Conservation (phyloP, 768 basidiomycete genomes). For the Mycena floridula region DNA sequence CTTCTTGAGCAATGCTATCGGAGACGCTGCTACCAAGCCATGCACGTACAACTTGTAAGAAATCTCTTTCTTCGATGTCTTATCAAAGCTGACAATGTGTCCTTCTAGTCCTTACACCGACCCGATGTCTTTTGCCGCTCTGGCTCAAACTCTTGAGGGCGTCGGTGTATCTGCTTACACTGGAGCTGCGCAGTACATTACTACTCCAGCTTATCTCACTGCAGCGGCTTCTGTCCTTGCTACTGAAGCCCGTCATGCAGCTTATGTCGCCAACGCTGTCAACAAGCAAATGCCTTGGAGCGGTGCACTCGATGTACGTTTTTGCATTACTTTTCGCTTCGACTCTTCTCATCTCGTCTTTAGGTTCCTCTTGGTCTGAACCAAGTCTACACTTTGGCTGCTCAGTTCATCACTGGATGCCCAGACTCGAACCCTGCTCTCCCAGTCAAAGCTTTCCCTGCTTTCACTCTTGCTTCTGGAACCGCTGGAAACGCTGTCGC, state of each 20-base stretch:
- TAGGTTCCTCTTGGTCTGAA: constrained; percentile 11
- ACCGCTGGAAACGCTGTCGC: constrained; percentile 21
- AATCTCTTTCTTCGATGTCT: background rate
- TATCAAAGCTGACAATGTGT: background rate
- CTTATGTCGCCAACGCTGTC: constrained; percentile 35
- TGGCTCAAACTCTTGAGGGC: constrained; percentile 39
- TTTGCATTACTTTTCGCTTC: background rate
- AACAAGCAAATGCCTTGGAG: constrained; percentile 33
- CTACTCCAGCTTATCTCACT: constrained; percentile 28
- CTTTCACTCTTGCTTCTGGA: constrained; percentile 22
- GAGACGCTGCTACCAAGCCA: constrained; percentile 33
- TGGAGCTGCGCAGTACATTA: constrained; percentile 36
- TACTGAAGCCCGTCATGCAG: constrained; percentile 43
- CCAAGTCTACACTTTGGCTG: constrained; percentile 20
- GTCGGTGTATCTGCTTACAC: constrained; percentile 43
- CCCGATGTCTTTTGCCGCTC: constrained; percentile 30
- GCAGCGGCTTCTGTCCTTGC: constrained; percentile 44
- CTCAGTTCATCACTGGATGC: constrained; percentile 38
- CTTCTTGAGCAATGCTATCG: constrained; percentile 24
- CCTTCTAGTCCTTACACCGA: constrained; percentile 31
- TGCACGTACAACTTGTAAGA: constrained; percentile 49
- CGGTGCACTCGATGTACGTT: constrained; percentile 34
- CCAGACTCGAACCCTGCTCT: constrained; percentile 38
- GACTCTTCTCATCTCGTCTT: constrained; percentile 6
- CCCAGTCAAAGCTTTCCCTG: constrained; percentile 36